Percentiles rank a stretch among this genome's conserved stretches.
These are phyloP conservation scores for Calonectria pseudoturangicola DNA, from an alignment of 2,329 filamentous ascomycete species.

Conservation along the genomic window DNA sequence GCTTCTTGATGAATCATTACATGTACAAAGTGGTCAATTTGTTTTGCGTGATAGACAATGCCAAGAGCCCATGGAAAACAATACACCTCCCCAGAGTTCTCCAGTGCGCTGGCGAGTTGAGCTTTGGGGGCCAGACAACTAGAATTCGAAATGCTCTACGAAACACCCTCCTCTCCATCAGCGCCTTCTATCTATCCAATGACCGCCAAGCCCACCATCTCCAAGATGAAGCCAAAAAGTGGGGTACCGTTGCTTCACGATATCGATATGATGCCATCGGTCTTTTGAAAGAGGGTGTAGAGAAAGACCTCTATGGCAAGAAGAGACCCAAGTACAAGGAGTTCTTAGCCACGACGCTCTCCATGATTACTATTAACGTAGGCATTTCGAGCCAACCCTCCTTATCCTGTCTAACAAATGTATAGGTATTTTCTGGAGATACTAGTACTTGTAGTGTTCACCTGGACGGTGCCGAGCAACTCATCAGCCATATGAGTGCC, in stretches of 20 bases:
- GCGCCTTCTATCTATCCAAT: slow-evolving; percentile 53
- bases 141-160: slow-evolving; percentile 49
- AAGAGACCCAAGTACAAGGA: slow-evolving; percentile 53
- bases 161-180: slow-evolving; percentile 52
- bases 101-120: slow-evolving; percentile 50
- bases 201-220: slow-evolving; percentile 33
- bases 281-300: slow-evolving; percentile 49
- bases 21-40: slow-evolving; percentile 51
- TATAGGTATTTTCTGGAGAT: slow-evolving; percentile 53
- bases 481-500: slow-evolving; percentile 46
- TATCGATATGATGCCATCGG: slow-evolving; percentile 46
- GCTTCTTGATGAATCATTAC: slow-evolving; percentile 52
- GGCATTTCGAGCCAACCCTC: background rate
- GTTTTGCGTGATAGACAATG: slow-evolving; percentile 54
- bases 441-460: slow-evolving; percentile 50
- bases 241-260: slow-evolving; percentile 43
- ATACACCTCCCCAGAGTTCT: slow-evolving; percentile 52
- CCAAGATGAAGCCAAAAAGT: slow-evolving; percentile 42
- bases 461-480: slow-evolving; percentile 45
- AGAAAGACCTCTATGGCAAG: slow-evolving; percentile 38
- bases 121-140: slow-evolving; percentile 46
- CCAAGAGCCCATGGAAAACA: slow-evolving; percentile 54
- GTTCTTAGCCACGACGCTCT: slow-evolving; percentile 54
- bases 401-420: background rate
- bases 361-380: slow-evolving; percentile 55